Evolutionary conservation across 2,329 filamentous ascomycete species (phyloP), one percentile per base, ranked within the genome.

Genomic region (Cladosporium sp.): DNA sequence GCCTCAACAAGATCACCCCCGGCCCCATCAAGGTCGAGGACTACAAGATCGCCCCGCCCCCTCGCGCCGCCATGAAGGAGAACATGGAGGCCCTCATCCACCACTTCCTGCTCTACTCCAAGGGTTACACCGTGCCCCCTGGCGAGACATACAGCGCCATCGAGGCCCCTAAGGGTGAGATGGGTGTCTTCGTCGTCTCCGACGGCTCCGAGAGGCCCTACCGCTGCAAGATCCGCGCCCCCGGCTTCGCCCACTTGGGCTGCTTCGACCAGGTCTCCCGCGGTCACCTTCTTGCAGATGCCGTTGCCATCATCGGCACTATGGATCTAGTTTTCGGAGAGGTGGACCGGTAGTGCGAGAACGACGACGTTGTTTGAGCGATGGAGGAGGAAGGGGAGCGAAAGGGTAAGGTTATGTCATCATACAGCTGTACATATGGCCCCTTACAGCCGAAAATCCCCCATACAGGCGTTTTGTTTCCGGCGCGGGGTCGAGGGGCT

Each of bases 71-170:
- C 67, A 98, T 98, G 93, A 98, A 98, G 82, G 93, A 98, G 83
- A 98, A 98, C 79, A 98, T 98, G 95, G 93, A 98, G 77, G 91
- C 93, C 37, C 82, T 98, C 41, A 98, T 98, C 70, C 93, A 98
- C 77, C 93, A 98, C 79, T 98, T 98, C 81, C 77, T 98, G 61
- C 84, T 98, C 50, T 98, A 92, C 79, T 97, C 91, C 72, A 98
- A 98, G 82, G 93, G 93, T 55, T 98, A 98, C 74, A 82, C 89
- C 42, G 93, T 98, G 3, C 93, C 93, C 41, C 93, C 95, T 7
- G 95, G 93, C 58, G 93, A 98, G 79, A 98, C 93, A 5, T 98
- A 98, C 79, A 91, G 86, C 43, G 92, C 87, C 57, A 98, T 98
- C 60, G 93, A 98, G 79, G 93, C 95, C n/a, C 93, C 93, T 56